These are phyloP conservation scores for Acephala macrosclerotiorum DNA, from an alignment of 2,329 filamentous ascomycete species.

Conservation along the genomic window DNA sequence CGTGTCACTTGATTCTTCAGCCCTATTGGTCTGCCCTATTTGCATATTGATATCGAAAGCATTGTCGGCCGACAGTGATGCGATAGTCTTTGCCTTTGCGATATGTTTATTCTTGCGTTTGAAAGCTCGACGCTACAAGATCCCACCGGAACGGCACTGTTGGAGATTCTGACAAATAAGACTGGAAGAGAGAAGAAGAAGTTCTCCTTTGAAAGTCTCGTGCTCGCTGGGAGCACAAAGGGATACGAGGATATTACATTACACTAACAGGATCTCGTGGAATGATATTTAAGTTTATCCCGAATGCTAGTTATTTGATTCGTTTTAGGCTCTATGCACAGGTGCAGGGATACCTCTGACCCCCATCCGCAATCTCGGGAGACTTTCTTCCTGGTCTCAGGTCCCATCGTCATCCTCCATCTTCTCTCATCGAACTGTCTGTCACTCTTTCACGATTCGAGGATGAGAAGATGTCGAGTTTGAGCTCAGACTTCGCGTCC, in stretches of 20 bases:
- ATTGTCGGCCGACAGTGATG: slow-evolving; percentile 1
- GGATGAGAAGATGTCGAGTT: not conserved
- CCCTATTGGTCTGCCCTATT: not conserved
- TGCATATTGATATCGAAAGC: not conserved
- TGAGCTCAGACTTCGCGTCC: slow-evolving; percentile 16
- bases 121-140: not conserved
- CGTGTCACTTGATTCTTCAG: not conserved
- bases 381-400: not conserved
- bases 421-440: not conserved
- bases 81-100: not conserved
- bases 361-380: not conserved
- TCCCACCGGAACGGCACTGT: no score
- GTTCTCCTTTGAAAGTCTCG: not conserved
- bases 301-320: not conserved
- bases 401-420: not conserved
- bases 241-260: not conserved
- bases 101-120: not conserved
- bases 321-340: not conserved
- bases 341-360: not conserved
- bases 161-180: not conserved
- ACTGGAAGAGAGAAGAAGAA: not conserved
- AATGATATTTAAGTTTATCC: not conserved
- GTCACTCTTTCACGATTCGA: not conserved
- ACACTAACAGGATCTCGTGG: not conserved
- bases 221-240: not conserved